These are phyloP conservation scores for Biancaea sappan DNA, from an alignment of 306 rosid genomes.

Conservation along the genomic window DNA sequence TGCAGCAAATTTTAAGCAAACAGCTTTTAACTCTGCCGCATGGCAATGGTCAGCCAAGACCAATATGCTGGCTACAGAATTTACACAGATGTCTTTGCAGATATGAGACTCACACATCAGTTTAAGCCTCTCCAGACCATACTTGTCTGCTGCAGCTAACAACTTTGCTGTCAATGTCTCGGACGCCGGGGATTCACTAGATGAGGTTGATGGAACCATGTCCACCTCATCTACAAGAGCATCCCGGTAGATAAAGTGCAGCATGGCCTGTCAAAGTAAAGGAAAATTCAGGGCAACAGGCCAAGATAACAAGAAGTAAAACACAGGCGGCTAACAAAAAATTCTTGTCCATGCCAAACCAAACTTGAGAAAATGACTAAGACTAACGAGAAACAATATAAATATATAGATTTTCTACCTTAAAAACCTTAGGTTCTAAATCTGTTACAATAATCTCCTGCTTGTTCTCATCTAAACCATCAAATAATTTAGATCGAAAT, in stretches of 20 bases:
- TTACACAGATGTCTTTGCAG: constrained; percentile 68
- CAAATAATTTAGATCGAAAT: constrained; percentile 45
- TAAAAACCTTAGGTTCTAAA: constrained; percentile 67
- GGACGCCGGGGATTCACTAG: constrained; percentile 39
- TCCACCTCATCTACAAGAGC: constrained; percentile 57
- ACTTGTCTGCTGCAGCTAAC: constrained; percentile 63
- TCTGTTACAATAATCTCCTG: constrained; percentile 48
- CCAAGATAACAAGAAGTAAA: not conserved
- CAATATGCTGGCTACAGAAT: constrained; percentile 60
- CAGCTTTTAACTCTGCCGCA: constrained; percentile 59
- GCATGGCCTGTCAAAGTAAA: constrained; percentile 50
- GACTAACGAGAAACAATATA: not conserved
- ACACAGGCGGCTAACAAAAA: not conserved
- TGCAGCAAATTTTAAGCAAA: constrained; percentile 70
- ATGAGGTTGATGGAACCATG: constrained; percentile 46
- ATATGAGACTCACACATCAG: constrained; percentile 72
- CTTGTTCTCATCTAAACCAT: constrained; percentile 43
- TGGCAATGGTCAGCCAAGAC: constrained; percentile 60
- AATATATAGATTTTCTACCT: constrained; percentile 42
- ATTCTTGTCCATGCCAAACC: not conserved
- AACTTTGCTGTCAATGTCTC: constrained; percentile 59
- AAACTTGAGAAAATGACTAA: not conserved
- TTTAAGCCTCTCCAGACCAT: constrained; percentile 59
- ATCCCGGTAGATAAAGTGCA: constrained; percentile 65
- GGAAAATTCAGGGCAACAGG: not conserved